Evolutionary conservation across 768 basidiomycete genomes (phyloP).

Genomic region (Leucocoprinus leucothites): DNA sequence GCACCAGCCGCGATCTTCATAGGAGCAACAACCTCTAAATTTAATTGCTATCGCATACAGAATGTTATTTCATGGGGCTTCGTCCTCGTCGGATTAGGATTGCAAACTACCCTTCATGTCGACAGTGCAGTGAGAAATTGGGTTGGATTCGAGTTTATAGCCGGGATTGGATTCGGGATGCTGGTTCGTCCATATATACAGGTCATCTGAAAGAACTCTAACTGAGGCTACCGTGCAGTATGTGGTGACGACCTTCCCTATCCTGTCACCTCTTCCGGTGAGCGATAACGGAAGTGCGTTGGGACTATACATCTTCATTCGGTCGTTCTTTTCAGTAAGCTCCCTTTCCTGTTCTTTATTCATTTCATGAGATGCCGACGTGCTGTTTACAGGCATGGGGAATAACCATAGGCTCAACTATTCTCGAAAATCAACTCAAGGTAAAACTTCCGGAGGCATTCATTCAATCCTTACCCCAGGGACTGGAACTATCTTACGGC

Average conservation of each 20-base stretch:
- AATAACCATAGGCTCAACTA: constrained; percentile 43
- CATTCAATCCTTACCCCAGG: constrained; percentile 27
- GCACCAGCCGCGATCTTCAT: constrained; percentile 35
- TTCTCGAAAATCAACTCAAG: constrained; percentile 50
- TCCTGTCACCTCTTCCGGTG: constrained; percentile 43
- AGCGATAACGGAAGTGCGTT: constrained; percentile 39
- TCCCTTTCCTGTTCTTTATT: neutral
- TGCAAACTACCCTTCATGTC: constrained; percentile 20
- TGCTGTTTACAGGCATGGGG: constrained; percentile 41
- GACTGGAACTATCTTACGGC: constrained; percentile 37
- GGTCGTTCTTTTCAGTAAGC: constrained; percentile 31
- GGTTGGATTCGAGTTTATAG: constrained; percentile 21
- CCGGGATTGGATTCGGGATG: constrained; percentile 21
- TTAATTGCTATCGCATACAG: constrained; percentile 31
- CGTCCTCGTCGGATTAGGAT: constrained; percentile 32
- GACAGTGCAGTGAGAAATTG: constrained; percentile 4
- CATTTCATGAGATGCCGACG: neutral
- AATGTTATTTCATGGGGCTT: constrained; percentile 34
- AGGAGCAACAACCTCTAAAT: constrained; percentile 27
- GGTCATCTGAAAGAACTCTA: neutral
- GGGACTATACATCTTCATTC: constrained; percentile 37
- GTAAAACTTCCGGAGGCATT: constrained; percentile 39
- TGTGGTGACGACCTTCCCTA: constrained; percentile 31
- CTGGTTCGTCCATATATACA: constrained; percentile 17
- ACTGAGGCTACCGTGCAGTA: neutral